Evolutionary conservation across 2,329 filamentous ascomycete species (phyloP), one percentile per base, ranked within the genome.

Genomic region (Xylariaceae sp.): DNA sequence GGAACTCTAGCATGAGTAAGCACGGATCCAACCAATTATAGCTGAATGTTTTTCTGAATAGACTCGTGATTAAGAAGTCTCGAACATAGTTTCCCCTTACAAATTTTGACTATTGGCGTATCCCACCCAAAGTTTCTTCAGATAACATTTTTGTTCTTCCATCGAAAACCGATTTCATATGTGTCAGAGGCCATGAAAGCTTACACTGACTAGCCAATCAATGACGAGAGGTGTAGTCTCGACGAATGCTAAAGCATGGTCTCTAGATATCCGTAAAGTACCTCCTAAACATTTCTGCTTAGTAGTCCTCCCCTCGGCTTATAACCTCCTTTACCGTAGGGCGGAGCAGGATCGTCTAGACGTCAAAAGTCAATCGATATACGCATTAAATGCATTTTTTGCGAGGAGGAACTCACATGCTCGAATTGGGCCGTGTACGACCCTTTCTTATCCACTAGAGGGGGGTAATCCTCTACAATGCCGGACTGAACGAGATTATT

Each of bases 381-480:
- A 1, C 7, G 16, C 20, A 18, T 21, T 7, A 21, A 16, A n/a
- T 14, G 16, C 19, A 18, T 2, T 0, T 44, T 44, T 18, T 10
- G 32, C 3, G 2, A 18, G 32, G 40, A 2, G n/a, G 43, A 54
- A 84, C 89, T 83, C 77, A 96, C 92, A 78, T 97, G 93, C 80
- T 97, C 93, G 71, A 87, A 96, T 73, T 97, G 93, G 62, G 93
- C 93, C 21, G 92, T 96, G 74, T 96, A 96, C 21, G 90, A 96
- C 56, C 93, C 93, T 82, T 96, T 96, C 76, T 93, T 87, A 77
- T 97, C 93, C 65, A 89, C 88, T 66, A 97, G 79, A 26, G 93
- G 93, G 40, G 92, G 91, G 72, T 97, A 97, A 43, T 90, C 86
- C 75, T 97, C 90, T 43, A 97, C 90, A 65, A 97, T 89, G 56